Conservation (phyloP, 2,329 filamentous ascomycete species). For the Onygenales sp. region DNA sequence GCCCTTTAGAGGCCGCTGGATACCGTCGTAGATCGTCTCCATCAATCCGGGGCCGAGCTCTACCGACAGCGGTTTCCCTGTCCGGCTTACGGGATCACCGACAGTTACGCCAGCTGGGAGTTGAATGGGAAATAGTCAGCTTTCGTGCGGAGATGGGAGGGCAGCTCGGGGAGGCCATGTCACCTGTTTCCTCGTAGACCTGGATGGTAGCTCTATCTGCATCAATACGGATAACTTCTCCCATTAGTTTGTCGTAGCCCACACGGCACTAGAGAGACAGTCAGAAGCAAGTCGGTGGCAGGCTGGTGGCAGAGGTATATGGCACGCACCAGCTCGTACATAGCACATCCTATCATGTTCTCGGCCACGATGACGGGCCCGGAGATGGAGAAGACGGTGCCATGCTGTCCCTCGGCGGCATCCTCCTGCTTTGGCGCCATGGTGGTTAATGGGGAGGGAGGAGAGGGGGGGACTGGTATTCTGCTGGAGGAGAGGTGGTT, state of each 20-base stretch:
- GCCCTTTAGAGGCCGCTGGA: slow-evolving; percentile 83
- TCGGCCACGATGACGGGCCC: slow-evolving; percentile 92
- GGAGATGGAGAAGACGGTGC: slow-evolving; percentile 62
- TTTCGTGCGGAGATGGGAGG: slow-evolving; percentile 3
- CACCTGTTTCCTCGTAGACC: slow-evolving; percentile 98
- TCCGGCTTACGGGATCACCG: slow-evolving; percentile 82
- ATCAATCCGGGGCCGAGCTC: slow-evolving; percentile 94
- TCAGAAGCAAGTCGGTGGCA: not conserved
- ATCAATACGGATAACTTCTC: slow-evolving; percentile 97
- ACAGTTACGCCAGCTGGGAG: slow-evolving; percentile 73
- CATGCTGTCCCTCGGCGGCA: slow-evolving; percentile 48
- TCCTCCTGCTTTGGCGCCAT: slow-evolving; percentile 37
- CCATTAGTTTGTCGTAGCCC: slow-evolving; percentile 81
- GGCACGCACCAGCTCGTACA: slow-evolving; percentile 85
- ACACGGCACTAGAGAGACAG: slow-evolving; percentile 61
- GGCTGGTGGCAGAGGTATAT: slow-evolving; percentile 2
- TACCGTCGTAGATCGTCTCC: slow-evolving; percentile 99
- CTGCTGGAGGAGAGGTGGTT: slow-evolving; percentile 17
- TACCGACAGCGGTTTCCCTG: slow-evolving; percentile 92
- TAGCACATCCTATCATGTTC: slow-evolving; percentile 97
- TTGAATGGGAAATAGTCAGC: not conserved
- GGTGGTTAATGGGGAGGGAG: slow-evolving; percentile 20
- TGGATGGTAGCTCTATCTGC: slow-evolving; percentile 94
- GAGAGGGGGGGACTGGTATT: slow-evolving; percentile 15
- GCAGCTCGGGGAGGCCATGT: slow-evolving; percentile 10